Base-by-base conservation (phyloP, 2,329 filamentous ascomycete genomes). In the Ascocoryne sarcoides region DNA sequence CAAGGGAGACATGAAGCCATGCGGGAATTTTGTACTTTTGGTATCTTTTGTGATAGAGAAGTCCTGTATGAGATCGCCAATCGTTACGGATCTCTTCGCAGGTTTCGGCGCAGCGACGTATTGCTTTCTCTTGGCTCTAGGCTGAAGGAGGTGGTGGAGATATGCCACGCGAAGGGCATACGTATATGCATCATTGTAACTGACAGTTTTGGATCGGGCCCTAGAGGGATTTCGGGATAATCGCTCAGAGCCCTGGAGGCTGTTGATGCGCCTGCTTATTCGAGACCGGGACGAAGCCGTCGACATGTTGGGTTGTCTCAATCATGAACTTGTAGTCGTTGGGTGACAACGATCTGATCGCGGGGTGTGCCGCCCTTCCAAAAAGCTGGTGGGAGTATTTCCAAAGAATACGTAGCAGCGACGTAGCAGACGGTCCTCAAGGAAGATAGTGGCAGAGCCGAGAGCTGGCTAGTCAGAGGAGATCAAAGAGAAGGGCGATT, bases 101-200 rank as follows among this genome's bases (percentile, higher is more conserved):
- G 76, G 74, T 53, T 77, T 79, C 36, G 81, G 74, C 59, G 65
- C 68, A 9, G 79, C 65, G 31, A 92, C 79, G 73, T 88, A 93
- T 66, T 95, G 87, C 58, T 90, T 84, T 58, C 87, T 79, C 65
- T 90, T 92, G 56, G 85, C 76, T 58, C 88, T 84, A 48, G 92
- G 90, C 61, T 95, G 88, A 38, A 98, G 75, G 32, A 96, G 79
- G 63, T 98, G 93, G 63, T 90, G 75, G 43, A 98, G 82, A 64
- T 87, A 95, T 52, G 90, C 90, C 52, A 85, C 81, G 47, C 92
- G 84, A 40, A 98, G 77, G 54, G 89, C 88, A 65, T 87, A 95
- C 48, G 80, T 84, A 66, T 93, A 95, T 59, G 87, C 89, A 64
- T 95, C 87, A 54, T 93, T 84, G 60, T 76, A 70, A 53, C 70